Base-by-base conservation (phyloP, 2,329 filamentous ascomycete species). In the Trichoderma citrinoviride region DNA sequence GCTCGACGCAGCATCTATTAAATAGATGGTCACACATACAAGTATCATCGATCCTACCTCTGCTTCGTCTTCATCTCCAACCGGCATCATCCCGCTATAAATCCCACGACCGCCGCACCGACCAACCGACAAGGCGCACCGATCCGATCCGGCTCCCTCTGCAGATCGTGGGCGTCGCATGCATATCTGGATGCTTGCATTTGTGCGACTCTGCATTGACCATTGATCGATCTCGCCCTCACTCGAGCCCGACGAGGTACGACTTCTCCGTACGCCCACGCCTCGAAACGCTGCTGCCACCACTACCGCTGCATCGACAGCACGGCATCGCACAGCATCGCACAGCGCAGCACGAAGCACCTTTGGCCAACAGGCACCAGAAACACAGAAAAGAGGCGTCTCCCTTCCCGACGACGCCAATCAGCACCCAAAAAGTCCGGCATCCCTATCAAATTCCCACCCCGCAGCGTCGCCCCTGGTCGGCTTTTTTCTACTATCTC, bases 381-480 rank as follows among this genome's bases (percentile, higher is more conserved):
- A 37, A 4, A 37, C 33, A 37, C 33, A 37, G 12, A 14, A 33
- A 15, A 14, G 27, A 52, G 44, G 19, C 44, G 14, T 3, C 8
- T 21, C n/a, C 43, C n/a, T 44, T 44, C 43, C 17, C 44, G 44
- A 47, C 21, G 17, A 50, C 25, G 49, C 49, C 49, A 43, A 43
- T 61, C 23, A 41, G 14, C 19, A 7, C 29, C 12, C 57, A 50
- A 44, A 41, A 27, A 37, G 33, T 7, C n/a, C 41, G 46, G 19
- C 43, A 58, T 33, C 21, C 33, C 33, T 41, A 25, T 23, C 33
- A 3, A 33, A 41, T 44, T 25, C 15, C 44, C 21, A 37, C 44
- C 54, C 61, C 53, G 61, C 61, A 37, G 53, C 23, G 40, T 64
- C 53, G 61, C 53, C 53, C 53, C 44, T 52, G 58, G 29, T 23